Conservation (phyloP, 2,329 filamentous ascomycete genomes). For the Fusarium sp. region DNA sequence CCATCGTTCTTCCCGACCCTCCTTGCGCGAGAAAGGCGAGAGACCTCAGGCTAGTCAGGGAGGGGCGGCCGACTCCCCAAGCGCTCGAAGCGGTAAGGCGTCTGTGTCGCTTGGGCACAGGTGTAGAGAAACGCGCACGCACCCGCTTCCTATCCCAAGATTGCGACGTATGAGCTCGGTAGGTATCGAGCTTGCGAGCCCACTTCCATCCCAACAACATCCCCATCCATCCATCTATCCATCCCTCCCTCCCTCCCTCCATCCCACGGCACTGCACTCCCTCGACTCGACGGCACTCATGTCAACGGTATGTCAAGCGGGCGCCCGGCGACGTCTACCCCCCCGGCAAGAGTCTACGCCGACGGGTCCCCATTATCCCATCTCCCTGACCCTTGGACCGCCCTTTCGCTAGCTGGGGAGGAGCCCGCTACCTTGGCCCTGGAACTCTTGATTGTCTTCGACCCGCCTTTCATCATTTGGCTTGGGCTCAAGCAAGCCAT, state of each 20-base stretch:
- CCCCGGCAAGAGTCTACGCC: slow-evolving; percentile 2
- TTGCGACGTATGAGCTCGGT: slow-evolving; percentile 9
- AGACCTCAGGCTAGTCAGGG: neutral
- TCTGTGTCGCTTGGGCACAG: slow-evolving; percentile 30
- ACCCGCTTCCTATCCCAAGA: slow-evolving; percentile 32
- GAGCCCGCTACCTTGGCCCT: slow-evolving; percentile 40
- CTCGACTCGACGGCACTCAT: slow-evolving; percentile 38
- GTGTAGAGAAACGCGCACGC: slow-evolving; percentile 33
- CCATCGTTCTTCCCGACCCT: slow-evolving; percentile 13
- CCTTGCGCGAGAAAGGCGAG: slow-evolving; percentile 3
- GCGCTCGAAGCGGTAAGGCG: slow-evolving; percentile 45
- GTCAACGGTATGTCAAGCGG: slow-evolving; percentile 40
- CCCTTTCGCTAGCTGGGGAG: slow-evolving; percentile 15
- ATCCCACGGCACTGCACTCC: slow-evolving; percentile 31
- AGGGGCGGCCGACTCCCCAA: slow-evolving; percentile 19
- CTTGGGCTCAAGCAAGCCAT: slow-evolving; percentile 14
- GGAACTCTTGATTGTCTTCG: slow-evolving; percentile 30
- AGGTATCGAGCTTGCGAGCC: neutral
- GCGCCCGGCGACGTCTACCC: slow-evolving; percentile 27
- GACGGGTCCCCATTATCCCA: slow-evolving; percentile 9
- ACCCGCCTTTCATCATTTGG: slow-evolving; percentile 22
- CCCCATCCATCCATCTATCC: neutral
- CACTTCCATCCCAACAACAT: slow-evolving; percentile 9
- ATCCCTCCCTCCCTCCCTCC: neutral
- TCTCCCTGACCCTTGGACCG: slow-evolving; percentile 32